Evolutionary conservation across 129 eudicot genomes (phyloP).

Genomic region (Centella asiatica): DNA sequence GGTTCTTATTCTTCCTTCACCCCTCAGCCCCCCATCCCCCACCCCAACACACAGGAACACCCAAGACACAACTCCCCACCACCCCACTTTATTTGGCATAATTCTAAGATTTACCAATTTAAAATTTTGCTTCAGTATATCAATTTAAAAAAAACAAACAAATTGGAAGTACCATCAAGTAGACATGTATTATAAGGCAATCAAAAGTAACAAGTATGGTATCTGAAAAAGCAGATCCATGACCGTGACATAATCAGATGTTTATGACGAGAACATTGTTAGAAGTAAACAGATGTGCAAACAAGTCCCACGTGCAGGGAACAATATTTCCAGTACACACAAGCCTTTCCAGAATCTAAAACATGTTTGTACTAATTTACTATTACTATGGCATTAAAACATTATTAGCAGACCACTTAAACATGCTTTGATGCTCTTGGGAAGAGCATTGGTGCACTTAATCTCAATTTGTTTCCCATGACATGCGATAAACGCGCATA

Average conservation of each 20-base stretch:
- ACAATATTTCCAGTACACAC: constrained; percentile 11
- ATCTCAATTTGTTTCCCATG: background rate
- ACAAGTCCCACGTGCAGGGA: constrained; percentile 36
- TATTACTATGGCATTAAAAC: background rate
- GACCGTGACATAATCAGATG: too few relatives aligned
- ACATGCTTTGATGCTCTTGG: constrained; percentile 13
- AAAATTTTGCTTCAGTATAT: too few relatives aligned
- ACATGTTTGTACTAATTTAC: background rate
- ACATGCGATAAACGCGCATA: background rate
- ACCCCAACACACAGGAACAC: too few relatives aligned
- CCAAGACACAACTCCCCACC: too few relatives aligned
- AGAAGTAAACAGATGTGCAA: too few relatives aligned
- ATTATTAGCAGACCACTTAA: background rate
- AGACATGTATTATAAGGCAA: background rate
- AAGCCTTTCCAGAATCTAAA: background rate
- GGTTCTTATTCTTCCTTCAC: too few relatives aligned
- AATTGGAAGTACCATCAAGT: background rate
- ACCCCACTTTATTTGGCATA: too few relatives aligned
- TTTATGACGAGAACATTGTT: too few relatives aligned
- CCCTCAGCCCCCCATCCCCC: too few relatives aligned
- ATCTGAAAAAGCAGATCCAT: constrained; percentile 6
- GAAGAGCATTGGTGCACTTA: background rate
- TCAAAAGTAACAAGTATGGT: background rate
- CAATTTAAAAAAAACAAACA: too few relatives aligned
- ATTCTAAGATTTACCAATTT: too few relatives aligned